Percentiles rank a stretch among this genome's conserved stretches.
These are phyloP conservation scores for Vaucheria bursata DNA, from an alignment of 352 stramenopile species.

Conservation along the genomic window DNA sequence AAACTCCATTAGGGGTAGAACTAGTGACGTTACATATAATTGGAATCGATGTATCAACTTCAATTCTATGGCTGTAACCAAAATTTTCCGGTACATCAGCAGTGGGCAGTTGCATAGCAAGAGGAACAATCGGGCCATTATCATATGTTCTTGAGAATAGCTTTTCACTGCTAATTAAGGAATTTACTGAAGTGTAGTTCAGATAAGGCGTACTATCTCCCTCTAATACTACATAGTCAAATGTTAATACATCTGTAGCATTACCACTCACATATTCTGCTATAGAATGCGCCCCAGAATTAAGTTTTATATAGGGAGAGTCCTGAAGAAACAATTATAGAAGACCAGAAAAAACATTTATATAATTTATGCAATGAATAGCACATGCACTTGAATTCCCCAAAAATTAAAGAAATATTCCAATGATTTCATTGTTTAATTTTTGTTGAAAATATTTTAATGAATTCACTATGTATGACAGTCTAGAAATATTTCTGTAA, in stretches of 20 bases:
- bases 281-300: not conserved
- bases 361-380: too few relatives aligned
- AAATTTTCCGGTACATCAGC: conserved; percentile 24
- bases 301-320: conserved; percentile 12
- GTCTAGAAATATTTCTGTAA: too few relatives aligned
- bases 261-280: conserved; percentile 26
- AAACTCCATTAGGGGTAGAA: conserved; percentile 29
- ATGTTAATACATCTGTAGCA: conserved; percentile 17
- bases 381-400: too few relatives aligned
- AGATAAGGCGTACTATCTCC: conserved; percentile 21
- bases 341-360: too few relatives aligned
- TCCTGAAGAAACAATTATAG: too few relatives aligned
- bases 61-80: conserved; percentile 11
- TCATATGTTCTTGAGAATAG: not conserved
- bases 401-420: too few relatives aligned
- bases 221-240: conserved; percentile 25
- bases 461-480: too few relatives aligned
- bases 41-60: conserved; percentile 30
- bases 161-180: not conserved
- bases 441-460: too few relatives aligned
- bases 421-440: too few relatives aligned
- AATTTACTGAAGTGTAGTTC: conserved; percentile 7
- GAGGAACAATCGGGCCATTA: not conserved
- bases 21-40: conserved; percentile 14
- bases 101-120: conserved; percentile 20